Base-by-base conservation (phyloP, 306 rosid genomes). In the Trichosanthes cucumerina region DNA sequence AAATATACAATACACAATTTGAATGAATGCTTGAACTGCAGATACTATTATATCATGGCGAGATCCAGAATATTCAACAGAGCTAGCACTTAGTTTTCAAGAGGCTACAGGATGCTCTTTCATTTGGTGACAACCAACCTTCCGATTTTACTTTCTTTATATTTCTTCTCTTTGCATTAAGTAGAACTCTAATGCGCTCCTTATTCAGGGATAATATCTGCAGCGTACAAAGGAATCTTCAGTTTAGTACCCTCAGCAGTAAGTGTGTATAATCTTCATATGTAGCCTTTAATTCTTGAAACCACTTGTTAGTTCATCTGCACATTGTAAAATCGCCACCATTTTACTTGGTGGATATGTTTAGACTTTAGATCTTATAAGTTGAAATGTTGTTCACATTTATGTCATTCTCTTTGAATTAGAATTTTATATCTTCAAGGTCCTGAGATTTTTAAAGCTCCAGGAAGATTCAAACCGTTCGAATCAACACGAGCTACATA, bases 1-100 rank as follows among this genome's bases (percentile, higher is more conserved):
- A 11, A 43, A 69, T 69, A 7, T 72, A 57, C 60, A 15, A 73
- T 73, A 49, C 59, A 28, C 41, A 49, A 49, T 73, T 26, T 50
- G 28, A 52, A 18, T 18, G 9, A 18, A 74, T 31, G 44, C 52
- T 74, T 49, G 50, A 36, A 24, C 6, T 74, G 47, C 84, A 94
- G 98, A 90, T 85, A 89, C 97, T 62, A 90, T 94, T 66, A 92
- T 94, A 79, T 90, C 97, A 33, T 94, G 98, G 98, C 92, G 91
- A 82, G 93, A 92, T 83, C 93, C 93, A 14, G 95, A 90, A 80
- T 87, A 87, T 89, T 90, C 97, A 50, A 87, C 96, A 12, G 98
- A 92, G 79, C 73, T 92, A 84, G 98, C 98, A 31, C 98, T 94
- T 81, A 94, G 98, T 85, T 94, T 94, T 82, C 98, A 94, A 83